These are phyloP conservation scores for Colletotrichum karsti DNA, from an alignment of 2,329 filamentous ascomycete species.

Conservation along the genomic window DNA sequence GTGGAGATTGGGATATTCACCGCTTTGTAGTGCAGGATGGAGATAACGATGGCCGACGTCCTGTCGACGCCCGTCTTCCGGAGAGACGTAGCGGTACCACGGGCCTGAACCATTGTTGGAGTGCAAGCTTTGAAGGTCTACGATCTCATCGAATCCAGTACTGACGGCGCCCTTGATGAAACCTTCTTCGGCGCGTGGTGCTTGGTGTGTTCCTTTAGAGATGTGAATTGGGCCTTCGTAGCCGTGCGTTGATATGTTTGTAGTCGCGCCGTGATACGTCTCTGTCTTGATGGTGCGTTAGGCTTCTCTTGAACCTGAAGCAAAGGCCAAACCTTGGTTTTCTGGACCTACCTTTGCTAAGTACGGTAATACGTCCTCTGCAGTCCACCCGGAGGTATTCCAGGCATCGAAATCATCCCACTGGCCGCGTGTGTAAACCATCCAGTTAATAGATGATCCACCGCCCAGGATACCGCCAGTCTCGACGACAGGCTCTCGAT, in stretches of 20 bases:
- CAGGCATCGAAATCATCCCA: conserved; percentile 42
- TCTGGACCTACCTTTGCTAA: neutral
- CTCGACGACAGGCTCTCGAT: conserved; percentile 27
- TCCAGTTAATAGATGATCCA: conserved; percentile 43
- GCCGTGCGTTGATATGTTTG: conserved; percentile 50
- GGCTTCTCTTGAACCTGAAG: neutral
- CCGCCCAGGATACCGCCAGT: conserved; percentile 40
- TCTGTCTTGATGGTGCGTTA: neutral
- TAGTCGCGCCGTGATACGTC: conserved; percentile 34
- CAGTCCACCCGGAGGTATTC: conserved; percentile 42
- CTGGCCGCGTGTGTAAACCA: conserved; percentile 42
- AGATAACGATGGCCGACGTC: conserved; percentile 39
- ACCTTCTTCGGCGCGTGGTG: conserved; percentile 46
- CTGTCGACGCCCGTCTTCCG: conserved; percentile 52
- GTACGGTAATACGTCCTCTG: conserved; percentile 40
- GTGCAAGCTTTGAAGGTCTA: conserved; percentile 54
- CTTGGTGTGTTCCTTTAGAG: conserved; percentile 52
- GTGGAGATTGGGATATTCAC: conserved; percentile 38
- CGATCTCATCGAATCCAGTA: neutral
- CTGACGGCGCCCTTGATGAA: conserved; percentile 50
- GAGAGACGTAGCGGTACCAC: conserved; percentile 32
- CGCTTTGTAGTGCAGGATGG: conserved; percentile 37
- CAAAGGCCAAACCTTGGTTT: neutral
- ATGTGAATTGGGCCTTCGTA: conserved; percentile 57
- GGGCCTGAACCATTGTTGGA: conserved; percentile 33